Evolutionary conservation across 352 stramenopile species (phyloP).

Genomic region (Phytophthora vignae): DNA sequence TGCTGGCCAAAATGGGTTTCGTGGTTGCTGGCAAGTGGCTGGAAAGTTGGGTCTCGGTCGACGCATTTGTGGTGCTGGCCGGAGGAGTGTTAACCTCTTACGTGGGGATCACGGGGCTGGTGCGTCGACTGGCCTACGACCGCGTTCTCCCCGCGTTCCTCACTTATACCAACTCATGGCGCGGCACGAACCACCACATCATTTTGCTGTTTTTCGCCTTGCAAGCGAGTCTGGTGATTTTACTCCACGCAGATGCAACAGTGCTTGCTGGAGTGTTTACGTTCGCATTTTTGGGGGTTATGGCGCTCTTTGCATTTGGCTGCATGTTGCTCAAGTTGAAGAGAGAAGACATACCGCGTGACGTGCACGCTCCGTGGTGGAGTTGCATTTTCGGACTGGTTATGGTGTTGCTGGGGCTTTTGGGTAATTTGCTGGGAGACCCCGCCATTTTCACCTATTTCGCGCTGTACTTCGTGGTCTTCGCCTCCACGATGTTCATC

Average conservation of each 20-base stretch:
- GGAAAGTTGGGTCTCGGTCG: slow-evolving; percentile 78
- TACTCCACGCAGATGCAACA: slow-evolving; percentile 82
- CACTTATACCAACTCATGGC: slow-evolving; percentile 66
- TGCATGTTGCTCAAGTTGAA: slow-evolving; percentile 95
- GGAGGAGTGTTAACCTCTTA: slow-evolving; percentile 90
- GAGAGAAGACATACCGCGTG: slow-evolving; percentile 89
- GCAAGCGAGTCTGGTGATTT: slow-evolving; percentile 74
- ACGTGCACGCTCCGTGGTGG: slow-evolving; percentile 87
- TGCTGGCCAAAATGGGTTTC: slow-evolving; percentile 81
- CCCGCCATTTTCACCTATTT: slow-evolving; percentile 87
- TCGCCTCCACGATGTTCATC: slow-evolving; percentile 76
- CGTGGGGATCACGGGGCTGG: slow-evolving; percentile 89
- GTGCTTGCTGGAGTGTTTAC: slow-evolving; percentile 92
- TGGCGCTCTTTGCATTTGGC: slow-evolving; percentile 92
- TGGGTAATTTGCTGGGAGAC: slow-evolving; percentile 76
- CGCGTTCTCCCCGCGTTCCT: slow-evolving; percentile 72
- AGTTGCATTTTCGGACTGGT: slow-evolving; percentile 79
- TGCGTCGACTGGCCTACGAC: slow-evolving; percentile 84
- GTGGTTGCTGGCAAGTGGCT: slow-evolving; percentile 63
- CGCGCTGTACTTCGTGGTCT: slow-evolving; percentile 76
- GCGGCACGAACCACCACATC: slow-evolving; percentile 89
- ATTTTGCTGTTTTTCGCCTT: slow-evolving; percentile 84
- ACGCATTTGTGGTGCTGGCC: slow-evolving; percentile 91
- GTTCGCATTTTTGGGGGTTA: slow-evolving; percentile 92
- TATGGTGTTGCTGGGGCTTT: slow-evolving; percentile 70